Conservation (phyloP, 1,284 basidiomycete genomes). For the Pseudozyma sp. region DNA sequence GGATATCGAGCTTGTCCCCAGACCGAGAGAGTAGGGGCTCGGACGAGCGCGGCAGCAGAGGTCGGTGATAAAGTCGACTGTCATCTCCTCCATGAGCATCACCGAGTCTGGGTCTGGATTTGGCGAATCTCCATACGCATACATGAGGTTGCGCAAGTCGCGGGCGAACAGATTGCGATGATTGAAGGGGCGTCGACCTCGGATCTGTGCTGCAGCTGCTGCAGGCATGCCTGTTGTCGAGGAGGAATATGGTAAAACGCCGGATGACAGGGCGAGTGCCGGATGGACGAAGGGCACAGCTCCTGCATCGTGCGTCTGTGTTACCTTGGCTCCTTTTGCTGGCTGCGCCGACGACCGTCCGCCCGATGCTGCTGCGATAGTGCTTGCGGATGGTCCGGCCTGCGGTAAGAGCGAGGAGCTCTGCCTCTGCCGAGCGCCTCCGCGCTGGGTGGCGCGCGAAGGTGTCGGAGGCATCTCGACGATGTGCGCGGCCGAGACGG, state of each 20-base stretch:
- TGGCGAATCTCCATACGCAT: conserved; percentile 91
- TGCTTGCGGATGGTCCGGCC: conserved; percentile 5
- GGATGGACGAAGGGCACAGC: conserved; percentile 46
- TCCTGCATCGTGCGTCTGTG: conserved; percentile 18
- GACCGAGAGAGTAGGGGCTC: conserved; percentile 55
- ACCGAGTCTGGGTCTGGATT: conserved; percentile 87
- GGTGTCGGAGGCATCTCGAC: conserved; percentile 35
- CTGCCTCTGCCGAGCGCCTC: conserved; percentile 37
- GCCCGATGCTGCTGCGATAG: conserved; percentile 8
- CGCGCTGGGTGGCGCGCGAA: conserved; percentile 28
- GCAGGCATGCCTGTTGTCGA: conserved; percentile 18
- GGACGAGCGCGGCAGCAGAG: conserved; percentile 74
- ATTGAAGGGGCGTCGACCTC: conserved; percentile 55
- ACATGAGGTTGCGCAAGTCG: conserved; percentile 82
- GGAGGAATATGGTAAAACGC: conserved; percentile 15
- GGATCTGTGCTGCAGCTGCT: conserved; percentile 25
- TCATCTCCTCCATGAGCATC: conserved; percentile 91
- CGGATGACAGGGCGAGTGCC: conserved; percentile 32
- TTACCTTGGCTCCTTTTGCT: conserved; percentile 17
- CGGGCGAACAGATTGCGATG: conserved; percentile 57
- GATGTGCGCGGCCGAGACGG: conserved; percentile 4
- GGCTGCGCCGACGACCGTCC: conserved; percentile 12
- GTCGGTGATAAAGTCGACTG: conserved; percentile 89
- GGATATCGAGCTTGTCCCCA: conserved; percentile 46
- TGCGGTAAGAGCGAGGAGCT: conserved; percentile 40